Percentiles rank a stretch among this genome's conserved stretches.
These are phyloP conservation scores for Wolfiporia cocos DNA, from an alignment of 1,284 basidiomycete species.

Conservation along the genomic window DNA sequence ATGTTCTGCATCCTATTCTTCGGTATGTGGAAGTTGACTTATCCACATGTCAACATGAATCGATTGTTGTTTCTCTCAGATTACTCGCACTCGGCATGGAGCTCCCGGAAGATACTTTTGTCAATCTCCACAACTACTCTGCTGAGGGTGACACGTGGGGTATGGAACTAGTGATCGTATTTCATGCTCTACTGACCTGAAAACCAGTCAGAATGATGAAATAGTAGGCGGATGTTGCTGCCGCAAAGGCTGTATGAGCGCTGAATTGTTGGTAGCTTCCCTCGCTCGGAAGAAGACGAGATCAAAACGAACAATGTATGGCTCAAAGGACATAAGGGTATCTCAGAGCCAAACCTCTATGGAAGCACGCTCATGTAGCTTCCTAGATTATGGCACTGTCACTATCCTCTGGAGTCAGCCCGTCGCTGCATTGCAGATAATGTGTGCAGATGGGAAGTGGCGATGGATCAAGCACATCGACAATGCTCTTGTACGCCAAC, in stretches of 20 bases:
- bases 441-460: slow-evolving; percentile 46
- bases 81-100: slow-evolving; percentile 36
- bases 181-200: slow-evolving; percentile 6
- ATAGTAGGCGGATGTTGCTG: slow-evolving; percentile 30
- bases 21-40: too few species aligned
- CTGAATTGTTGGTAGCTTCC: slow-evolving; percentile 22
- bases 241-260: too few species aligned
- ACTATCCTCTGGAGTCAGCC: slow-evolving; percentile 58
- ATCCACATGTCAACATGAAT: too few species aligned
- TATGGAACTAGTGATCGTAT: slow-evolving; percentile 2
- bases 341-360: not conserved
- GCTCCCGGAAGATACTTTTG: slow-evolving; percentile 30
- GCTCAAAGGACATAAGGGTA: slow-evolving; percentile 58
- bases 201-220: slow-evolving; percentile 48
- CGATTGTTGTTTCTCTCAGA: too few species aligned
- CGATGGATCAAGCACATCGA: slow-evolving; percentile 55
- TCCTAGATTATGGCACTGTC: slow-evolving; percentile 46
- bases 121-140: slow-evolving; percentile 25
- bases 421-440: slow-evolving; percentile 51
- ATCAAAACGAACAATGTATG: slow-evolving; percentile 47
- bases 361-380: not conserved
- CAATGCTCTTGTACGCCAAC: slow-evolving; percentile 42
- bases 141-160: slow-evolving; percentile 25
- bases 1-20: slow-evolving; percentile 42
- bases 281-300: slow-evolving; percentile 41